These are phyloP conservation scores for Mycena epipterygia DNA, from an alignment of 768 basidiomycete genomes.

Conservation along the genomic window DNA sequence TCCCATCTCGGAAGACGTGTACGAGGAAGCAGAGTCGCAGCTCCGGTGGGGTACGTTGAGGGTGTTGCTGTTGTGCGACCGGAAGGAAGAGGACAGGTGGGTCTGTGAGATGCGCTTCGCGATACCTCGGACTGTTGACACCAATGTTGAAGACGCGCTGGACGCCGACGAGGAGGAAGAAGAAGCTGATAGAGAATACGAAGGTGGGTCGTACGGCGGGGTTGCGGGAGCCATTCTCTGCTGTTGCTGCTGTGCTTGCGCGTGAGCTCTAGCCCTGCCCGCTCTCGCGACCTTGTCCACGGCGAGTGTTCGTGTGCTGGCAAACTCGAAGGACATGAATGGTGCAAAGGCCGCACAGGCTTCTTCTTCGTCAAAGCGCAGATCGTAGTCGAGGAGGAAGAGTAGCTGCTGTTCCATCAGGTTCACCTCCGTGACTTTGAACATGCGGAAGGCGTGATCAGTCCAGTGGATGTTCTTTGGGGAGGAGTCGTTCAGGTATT, in stretches of 20 bases:
- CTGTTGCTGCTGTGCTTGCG: conserved; percentile 56
- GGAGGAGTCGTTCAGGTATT: conserved; percentile 97
- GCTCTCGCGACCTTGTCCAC: conserved; percentile 69
- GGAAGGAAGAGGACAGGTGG: conserved; percentile 50
- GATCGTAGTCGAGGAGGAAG: conserved; percentile 91
- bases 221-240: conserved; percentile 56
- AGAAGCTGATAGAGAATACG: conserved; percentile 43
- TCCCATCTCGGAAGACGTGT: conserved; percentile 69
- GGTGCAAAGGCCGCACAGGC: conserved; percentile 79
- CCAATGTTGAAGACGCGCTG: conserved; percentile 48
- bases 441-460: conserved; percentile 74
- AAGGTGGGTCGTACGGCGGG: conserved; percentile 52
- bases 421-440: conserved; percentile 87
- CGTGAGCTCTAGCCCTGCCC: conserved; percentile 56
- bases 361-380: conserved; percentile 90
- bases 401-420: conserved; percentile 98
- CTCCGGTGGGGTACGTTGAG: conserved; percentile 61
- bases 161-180: conserved; percentile 49
- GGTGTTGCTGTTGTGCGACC: conserved; percentile 42
- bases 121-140: conserved; percentile 70
- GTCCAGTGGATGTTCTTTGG: conserved; percentile 98
- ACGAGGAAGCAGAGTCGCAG: conserved; percentile 54
- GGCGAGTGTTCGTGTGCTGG: conserved; percentile 64
- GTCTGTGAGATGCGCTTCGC: conserved; percentile 69
- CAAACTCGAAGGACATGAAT: conserved; percentile 64